Percentiles rank a stretch among this genome's conserved stretches.
Conservation (phyloP, 2,329 filamentous ascomycete species). For the Diplodia mutila region DNA sequence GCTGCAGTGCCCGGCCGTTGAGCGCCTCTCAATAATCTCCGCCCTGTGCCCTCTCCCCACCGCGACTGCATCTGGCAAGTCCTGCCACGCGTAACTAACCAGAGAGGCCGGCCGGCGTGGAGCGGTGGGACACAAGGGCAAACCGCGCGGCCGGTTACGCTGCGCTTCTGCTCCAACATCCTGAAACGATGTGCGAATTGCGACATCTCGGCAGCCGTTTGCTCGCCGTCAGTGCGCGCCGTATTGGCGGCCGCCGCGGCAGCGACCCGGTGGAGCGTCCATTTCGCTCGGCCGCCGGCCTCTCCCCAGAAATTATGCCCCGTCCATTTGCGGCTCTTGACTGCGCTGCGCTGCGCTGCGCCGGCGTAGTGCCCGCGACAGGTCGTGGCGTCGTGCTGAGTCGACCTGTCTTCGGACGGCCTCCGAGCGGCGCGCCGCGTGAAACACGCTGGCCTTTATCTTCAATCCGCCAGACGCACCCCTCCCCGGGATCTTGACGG, state of each 20-base stretch:
- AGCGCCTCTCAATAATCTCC: slow-evolving; percentile 15
- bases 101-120: not conserved
- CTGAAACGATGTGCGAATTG: slow-evolving; percentile 24
- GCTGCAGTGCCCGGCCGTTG: slow-evolving; percentile 5
- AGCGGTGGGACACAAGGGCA: slow-evolving; percentile 16
- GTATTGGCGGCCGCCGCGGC: slow-evolving; percentile 12
- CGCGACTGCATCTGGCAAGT: not conserved
- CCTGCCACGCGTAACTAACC: slow-evolving; percentile 7
- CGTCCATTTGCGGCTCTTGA: not conserved
- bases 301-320: not conserved
- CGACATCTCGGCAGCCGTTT: slow-evolving; percentile 22
- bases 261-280: slow-evolving; percentile 3
- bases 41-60: slow-evolving; percentile 9
- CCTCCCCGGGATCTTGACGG: not conserved
- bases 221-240: slow-evolving; percentile 12
- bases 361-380: not conserved
- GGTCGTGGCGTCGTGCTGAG: not conserved
- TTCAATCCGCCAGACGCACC: not conserved
- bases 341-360: not conserved
- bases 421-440: slow-evolving; percentile 1
- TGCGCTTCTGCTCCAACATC: not conserved
- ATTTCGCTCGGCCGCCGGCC: not conserved
- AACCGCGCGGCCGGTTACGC: slow-evolving; percentile 21
- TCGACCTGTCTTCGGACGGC: too few species aligned
- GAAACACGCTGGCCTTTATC: slow-evolving; percentile 17